Evolutionary conservation across 257 asterid species (phyloP), one percentile per base, ranked within the genome.

Genomic region (Scutellaria minor): DNA sequence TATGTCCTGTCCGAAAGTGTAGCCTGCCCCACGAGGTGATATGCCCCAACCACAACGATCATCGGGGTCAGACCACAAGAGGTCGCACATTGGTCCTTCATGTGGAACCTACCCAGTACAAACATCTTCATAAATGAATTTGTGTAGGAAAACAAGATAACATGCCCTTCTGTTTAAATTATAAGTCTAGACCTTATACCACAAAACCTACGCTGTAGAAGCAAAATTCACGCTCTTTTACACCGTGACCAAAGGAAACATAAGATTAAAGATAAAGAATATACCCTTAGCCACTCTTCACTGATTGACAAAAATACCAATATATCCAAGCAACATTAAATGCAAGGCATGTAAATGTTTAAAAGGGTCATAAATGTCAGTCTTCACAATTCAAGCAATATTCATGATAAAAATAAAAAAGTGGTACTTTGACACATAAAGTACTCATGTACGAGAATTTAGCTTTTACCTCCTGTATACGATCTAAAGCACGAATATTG

Each of bases 21-120:
- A 94, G 50, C 99, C 98, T 14, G 96, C 98, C 46, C 99, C 99
- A 39, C 99, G 91, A 3, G 99, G 99, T 50, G 99, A 94, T 81
- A 94, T 94, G 45, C 98, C 98, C 98, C 98, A 91, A 15, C 99
- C 99, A 50, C 98, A 94, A 31, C 98, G 93, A 45, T 91, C 98
- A 72, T 94, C 98, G 3, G 99, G 98, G 74, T 94, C 99, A 47
- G 99, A 94, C 98, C 99, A 94, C 70, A 94, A 79, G 57, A 94
- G 95, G 79, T 94, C 99, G 57, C 99, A 94, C 99, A 94, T 94
- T 11, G 99, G 99, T 35, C 99, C 99, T 87, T 94, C 99, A 24
- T 94, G 99, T 27, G 99, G 99, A 20, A 94, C 98, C 99, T 94
- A 68, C 59, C 59, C 60, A 64, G 78, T 61, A 74, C 53, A 75